These are phyloP conservation scores for Talaromyces sp. DNA, from an alignment of 2,329 filamentous ascomycete genomes.

Conservation along the genomic window DNA sequence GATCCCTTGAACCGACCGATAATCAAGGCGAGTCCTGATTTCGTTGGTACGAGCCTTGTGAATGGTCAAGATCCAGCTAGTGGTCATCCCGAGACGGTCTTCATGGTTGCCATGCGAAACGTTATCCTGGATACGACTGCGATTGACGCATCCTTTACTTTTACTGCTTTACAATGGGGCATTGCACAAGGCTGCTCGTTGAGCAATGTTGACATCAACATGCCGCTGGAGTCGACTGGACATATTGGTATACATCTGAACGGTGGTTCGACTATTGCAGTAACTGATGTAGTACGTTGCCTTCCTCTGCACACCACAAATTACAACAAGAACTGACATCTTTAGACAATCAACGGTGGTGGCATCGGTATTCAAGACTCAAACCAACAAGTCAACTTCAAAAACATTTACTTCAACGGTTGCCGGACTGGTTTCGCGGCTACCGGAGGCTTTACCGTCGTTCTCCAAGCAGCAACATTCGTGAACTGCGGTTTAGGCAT, in stretches of 20 bases:
- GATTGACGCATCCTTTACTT: conserved; percentile 24
- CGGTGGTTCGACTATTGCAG: conserved; percentile 18
- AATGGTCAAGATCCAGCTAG: conserved; percentile 43
- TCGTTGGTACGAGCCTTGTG: conserved; percentile 54
- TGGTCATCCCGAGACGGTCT: conserved; percentile 30
- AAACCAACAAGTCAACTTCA: conserved; percentile 39
- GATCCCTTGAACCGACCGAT: conserved; percentile 45
- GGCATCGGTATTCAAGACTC: conserved; percentile 30
- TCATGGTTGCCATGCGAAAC: conserved; percentile 39
- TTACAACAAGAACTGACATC: neutral
- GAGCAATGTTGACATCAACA: conserved; percentile 37
- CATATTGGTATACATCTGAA: conserved; percentile 34
- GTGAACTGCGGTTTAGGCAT: conserved; percentile 20
- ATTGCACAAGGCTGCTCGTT: conserved; percentile 39
- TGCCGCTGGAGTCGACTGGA: conserved; percentile 30
- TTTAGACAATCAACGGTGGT: conserved; percentile 26
- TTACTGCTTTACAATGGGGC: conserved; percentile 39
- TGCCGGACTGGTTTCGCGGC: conserved; percentile 53
- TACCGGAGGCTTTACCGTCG: conserved; percentile 30
- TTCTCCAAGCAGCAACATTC: conserved; percentile 25
- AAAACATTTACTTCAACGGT: conserved; percentile 56
- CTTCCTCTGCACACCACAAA: no score
- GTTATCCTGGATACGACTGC: conserved; percentile 37
- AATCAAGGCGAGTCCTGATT: conserved; percentile 51
- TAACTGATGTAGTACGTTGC: conserved; percentile 27